Percentiles rank a stretch among this genome's conserved stretches.
Conservation (phyloP, 2,329 filamentous ascomycete genomes). For the Rhynchosporium agropyri region DNA sequence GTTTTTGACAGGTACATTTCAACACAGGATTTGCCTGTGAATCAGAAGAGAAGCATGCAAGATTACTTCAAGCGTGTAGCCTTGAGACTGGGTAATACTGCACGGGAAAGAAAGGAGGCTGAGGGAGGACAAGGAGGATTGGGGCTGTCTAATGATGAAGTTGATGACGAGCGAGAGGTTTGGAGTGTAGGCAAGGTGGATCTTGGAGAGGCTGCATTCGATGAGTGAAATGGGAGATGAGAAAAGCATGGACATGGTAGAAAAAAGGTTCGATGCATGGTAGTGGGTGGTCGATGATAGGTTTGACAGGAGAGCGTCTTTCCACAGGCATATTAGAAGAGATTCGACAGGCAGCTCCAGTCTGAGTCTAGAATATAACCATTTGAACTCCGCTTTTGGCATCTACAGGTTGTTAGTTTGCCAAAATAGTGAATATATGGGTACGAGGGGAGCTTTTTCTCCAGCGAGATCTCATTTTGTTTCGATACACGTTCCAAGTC, state of each 20-base stretch:
- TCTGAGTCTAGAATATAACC: too few relatives aligned
- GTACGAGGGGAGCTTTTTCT: too few relatives aligned
- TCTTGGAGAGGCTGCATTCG: slow-evolving; percentile 58
- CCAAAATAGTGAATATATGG: not conserved
- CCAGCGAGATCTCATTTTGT: too few relatives aligned
- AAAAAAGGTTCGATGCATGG: slow-evolving; percentile 9
- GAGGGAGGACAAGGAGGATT: slow-evolving; percentile 87
- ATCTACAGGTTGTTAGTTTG: not conserved
- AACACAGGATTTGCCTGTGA: slow-evolving; percentile 67
- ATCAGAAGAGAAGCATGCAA: slow-evolving; percentile 83
- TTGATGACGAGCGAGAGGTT: slow-evolving; percentile 92
- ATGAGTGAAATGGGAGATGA: slow-evolving; percentile 35
- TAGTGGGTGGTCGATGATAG: slow-evolving; percentile 5
- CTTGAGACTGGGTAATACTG: slow-evolving; percentile 80
- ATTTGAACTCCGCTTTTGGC: not conserved
- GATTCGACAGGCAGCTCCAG: too few relatives aligned
- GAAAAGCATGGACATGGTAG: slow-evolving; percentile 14
- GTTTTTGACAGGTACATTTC: slow-evolving; percentile 92
- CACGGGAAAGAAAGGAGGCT: slow-evolving; percentile 84
- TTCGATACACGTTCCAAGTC: too few relatives aligned
- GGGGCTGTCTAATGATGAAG: slow-evolving; percentile 85
- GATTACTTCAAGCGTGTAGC: slow-evolving; percentile 98
- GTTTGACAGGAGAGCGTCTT: not conserved
- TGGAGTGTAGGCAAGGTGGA: slow-evolving; percentile 95
- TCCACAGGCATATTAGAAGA: not conserved